phyloP scores from a whole-genome alignment of 345 rosid genomes.

The Salix viminalis region DNA sequence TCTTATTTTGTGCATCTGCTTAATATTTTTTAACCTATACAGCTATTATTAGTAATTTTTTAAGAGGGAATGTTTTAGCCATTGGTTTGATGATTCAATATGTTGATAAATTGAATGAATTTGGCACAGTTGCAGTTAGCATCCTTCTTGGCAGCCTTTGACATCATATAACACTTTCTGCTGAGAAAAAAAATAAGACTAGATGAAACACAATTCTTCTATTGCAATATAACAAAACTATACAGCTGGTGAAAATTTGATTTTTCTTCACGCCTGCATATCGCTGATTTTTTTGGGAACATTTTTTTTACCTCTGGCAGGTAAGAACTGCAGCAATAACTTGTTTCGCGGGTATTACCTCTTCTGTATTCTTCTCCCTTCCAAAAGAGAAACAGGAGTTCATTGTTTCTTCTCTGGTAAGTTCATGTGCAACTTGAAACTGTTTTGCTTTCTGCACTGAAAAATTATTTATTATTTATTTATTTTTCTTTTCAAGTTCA shows the following conservation, averaged over 20 bases:
- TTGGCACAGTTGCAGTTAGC: no score
- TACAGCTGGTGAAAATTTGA: not conserved
- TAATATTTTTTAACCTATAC: not conserved
- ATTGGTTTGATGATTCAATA: no score
- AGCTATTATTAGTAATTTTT: not conserved
- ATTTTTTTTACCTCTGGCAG: slow-evolving; percentile 33
- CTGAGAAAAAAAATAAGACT: not conserved
- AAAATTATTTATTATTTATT: not conserved
- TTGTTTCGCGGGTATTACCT: slow-evolving; percentile 93
- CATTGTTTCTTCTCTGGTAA: slow-evolving; percentile 63
- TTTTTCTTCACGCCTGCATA: slow-evolving; percentile 2
- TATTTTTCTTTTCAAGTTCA: slow-evolving; percentile 6
- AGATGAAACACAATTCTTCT: not conserved
- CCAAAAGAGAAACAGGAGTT: slow-evolving; percentile 53
- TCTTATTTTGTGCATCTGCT: not conserved
- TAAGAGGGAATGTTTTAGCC: no score
- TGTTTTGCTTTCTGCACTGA: slow-evolving; percentile 5
- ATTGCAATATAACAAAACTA: not conserved
- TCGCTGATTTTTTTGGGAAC: not conserved
- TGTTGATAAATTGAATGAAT: no score
- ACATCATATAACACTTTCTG: no score
- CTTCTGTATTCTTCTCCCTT: slow-evolving; percentile 60
- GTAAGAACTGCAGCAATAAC: slow-evolving; percentile 82
- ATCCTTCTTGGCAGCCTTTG: no score
- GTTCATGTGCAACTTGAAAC: slow-evolving; percentile 22